Conservation (phyloP, 331 rosid species). For the Phaseolus coccineus region DNA sequence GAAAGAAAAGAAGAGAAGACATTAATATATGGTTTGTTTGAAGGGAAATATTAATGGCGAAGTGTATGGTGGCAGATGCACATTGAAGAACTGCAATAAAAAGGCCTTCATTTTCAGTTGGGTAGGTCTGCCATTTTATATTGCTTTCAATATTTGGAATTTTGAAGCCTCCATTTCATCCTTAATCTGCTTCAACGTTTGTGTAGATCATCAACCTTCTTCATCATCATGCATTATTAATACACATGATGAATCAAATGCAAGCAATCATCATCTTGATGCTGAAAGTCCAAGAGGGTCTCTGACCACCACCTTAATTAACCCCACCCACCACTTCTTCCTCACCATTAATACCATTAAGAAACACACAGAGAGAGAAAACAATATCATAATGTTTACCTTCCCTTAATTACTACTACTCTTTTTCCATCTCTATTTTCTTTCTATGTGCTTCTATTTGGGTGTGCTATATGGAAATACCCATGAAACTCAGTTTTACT, state of each 20-base stretch:
- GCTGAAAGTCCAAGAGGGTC: constrained; percentile 50
- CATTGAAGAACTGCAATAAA: constrained; percentile 82
- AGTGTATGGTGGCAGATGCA: constrained; percentile 72
- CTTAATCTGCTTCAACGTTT: constrained; percentile 42
- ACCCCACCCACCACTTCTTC: constrained; percentile 68
- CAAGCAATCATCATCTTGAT: constrained; percentile 72
- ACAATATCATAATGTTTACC: constrained; percentile 30
- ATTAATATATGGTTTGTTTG: constrained; percentile 39
- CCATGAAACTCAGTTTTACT: constrained; percentile 48
- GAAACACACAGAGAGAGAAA: constrained; percentile 32
- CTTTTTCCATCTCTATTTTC: constrained; percentile 53
- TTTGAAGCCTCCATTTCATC: constrained; percentile 24
- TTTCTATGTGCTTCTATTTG: constrained; percentile 51
- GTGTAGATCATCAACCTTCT: constrained; percentile 9
- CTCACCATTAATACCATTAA: constrained; percentile 60
- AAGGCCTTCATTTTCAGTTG: constrained; percentile 62
- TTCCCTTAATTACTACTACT: constrained; percentile 32
- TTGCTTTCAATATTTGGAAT: constrained; percentile 53
- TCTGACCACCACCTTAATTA: constrained; percentile 56
- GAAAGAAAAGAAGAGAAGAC: not conserved
- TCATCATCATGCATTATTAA: constrained; percentile 37
- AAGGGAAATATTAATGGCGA: constrained; percentile 55
- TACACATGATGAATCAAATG: constrained; percentile 62
- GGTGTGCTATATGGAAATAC: constrained; percentile 47
- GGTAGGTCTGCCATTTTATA: constrained; percentile 70